phyloP scores from a whole-genome alignment of 2,329 filamentous ascomycete species.

The Fusarium nematophilum region DNA sequence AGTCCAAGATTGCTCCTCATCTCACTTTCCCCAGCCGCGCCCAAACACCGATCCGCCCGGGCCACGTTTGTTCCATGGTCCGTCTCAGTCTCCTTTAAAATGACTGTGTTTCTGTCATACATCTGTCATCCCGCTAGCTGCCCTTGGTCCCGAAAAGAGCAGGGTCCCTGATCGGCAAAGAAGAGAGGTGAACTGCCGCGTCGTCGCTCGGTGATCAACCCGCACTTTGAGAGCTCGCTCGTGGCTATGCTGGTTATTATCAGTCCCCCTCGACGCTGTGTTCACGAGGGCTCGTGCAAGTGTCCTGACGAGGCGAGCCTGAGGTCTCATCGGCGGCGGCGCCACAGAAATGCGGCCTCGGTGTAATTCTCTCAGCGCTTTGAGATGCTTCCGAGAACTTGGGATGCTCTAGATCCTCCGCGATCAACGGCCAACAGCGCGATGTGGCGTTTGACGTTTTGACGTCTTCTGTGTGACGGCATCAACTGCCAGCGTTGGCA shows the following conservation, averaged over 20 bases:
- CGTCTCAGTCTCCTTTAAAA: conserved; percentile 4
- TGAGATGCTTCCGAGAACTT: background rate
- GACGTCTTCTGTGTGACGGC: too few relatives aligned
- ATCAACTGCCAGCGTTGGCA: too few relatives aligned
- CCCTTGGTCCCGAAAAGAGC: conserved; percentile 1
- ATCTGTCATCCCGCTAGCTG: conserved; percentile 26
- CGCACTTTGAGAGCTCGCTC: background rate
- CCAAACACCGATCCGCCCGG: conserved; percentile 13
- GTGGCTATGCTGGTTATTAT: conserved; percentile 3
- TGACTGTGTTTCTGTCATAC: conserved; percentile 17
- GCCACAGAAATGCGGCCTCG: conserved; percentile 18
- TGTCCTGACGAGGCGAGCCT: background rate
- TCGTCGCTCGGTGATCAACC: background rate
- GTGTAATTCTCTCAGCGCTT: conserved; percentile 11
- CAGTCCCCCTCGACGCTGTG: background rate
- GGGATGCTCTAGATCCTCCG: conserved; percentile 12
- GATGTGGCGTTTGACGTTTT: too few relatives aligned
- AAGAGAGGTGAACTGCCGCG: background rate
- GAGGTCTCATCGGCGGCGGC: conserved; percentile 18
- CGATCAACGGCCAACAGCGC: too few relatives aligned
- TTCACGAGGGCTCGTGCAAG: background rate
- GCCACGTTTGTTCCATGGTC: conserved; percentile 11
- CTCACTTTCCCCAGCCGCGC: conserved; percentile 19
- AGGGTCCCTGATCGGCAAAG: conserved; percentile 11
- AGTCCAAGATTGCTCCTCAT: conserved; percentile 29